Percentiles rank a stretch among this genome's conserved stretches.
Conservation (phyloP, 2,329 filamentous ascomycete genomes). For the Pseudocercospora fuligena region DNA sequence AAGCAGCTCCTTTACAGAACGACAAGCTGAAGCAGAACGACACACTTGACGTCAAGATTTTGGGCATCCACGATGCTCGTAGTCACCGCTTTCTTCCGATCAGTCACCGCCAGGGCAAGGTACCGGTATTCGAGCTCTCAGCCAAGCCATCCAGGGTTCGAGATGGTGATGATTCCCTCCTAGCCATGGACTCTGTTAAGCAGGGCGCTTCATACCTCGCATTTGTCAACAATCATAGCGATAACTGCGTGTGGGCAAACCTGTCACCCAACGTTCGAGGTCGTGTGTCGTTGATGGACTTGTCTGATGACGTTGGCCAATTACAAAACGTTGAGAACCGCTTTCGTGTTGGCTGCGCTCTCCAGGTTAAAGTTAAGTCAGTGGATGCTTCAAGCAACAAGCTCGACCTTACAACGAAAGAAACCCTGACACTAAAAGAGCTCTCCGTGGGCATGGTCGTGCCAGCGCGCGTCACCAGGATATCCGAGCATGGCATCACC, state of each 20-base stretch:
- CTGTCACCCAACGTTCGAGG: slow-evolving; percentile 87
- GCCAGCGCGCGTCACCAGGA: slow-evolving; percentile 81
- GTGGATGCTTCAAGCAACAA: slow-evolving; percentile 75
- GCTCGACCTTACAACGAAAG: slow-evolving; percentile 69
- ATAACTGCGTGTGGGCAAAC: slow-evolving; percentile 86
- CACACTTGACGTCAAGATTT: slow-evolving; percentile 72
- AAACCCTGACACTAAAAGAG: slow-evolving; percentile 60
- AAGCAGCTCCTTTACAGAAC: slow-evolving; percentile 76
- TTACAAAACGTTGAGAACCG: slow-evolving; percentile 75
- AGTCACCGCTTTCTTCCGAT: slow-evolving; percentile 92
- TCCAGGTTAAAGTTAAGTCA: slow-evolving; percentile 77
- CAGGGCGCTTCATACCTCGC: slow-evolving; percentile 74
- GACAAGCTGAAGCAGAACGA: slow-evolving; percentile 70
- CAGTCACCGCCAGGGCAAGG: slow-evolving; percentile 79
- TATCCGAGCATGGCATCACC: slow-evolving; percentile 80
- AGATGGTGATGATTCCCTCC: slow-evolving; percentile 59
- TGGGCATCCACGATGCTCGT: slow-evolving; percentile 87
- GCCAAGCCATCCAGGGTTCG: slow-evolving; percentile 62
- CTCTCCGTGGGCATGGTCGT: slow-evolving; percentile 80
- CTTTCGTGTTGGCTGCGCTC: slow-evolving; percentile 87
- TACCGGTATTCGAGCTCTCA: slow-evolving; percentile 82
- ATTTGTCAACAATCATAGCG: slow-evolving; percentile 87
- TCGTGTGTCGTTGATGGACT: slow-evolving; percentile 78
- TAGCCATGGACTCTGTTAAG: slow-evolving; percentile 75
- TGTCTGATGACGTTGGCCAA: slow-evolving; percentile 82